These are phyloP conservation scores for Acephala macrosclerotiorum DNA, from an alignment of 2,329 filamentous ascomycete species.

Conservation along the genomic window DNA sequence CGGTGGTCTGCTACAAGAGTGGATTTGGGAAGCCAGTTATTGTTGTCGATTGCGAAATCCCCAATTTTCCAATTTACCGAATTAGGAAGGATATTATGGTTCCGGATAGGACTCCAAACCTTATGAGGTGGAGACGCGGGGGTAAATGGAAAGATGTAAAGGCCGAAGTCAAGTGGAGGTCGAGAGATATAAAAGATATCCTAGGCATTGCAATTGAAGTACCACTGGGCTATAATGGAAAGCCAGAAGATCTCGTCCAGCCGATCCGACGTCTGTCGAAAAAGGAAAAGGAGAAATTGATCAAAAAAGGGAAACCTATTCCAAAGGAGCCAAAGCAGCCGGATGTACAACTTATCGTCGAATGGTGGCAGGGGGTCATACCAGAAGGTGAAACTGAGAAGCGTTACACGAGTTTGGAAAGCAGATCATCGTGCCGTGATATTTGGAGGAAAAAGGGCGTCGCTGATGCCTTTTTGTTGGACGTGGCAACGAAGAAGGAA, in stretches of 20 bases:
- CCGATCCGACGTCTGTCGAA: conserved; percentile 2
- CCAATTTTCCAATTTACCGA: background rate
- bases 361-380: conserved; percentile 20
- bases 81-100: conserved; percentile 18
- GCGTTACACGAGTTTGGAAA: too few relatives aligned
- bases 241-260: conserved; percentile 21
- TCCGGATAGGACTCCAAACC: conserved; percentile 7
- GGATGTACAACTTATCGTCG: conserved; percentile 18
- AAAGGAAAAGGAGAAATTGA: conserved; percentile 6
- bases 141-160: conserved; percentile 8
- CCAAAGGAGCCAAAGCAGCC: conserved; percentile 14
- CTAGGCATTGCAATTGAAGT: conserved; percentile 17
- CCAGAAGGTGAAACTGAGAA: too few relatives aligned
- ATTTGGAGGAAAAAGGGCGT: conserved; percentile 17
- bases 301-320: conserved; percentile 9
- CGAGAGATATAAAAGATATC: conserved; percentile 8
- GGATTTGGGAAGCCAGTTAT: too few relatives aligned
- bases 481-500: conserved; percentile 10
- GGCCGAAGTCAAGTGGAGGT: conserved; percentile 5
- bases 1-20: too few relatives aligned
- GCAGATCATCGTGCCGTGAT: conserved; percentile 13
- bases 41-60: too few relatives aligned
- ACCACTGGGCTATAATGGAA: conserved; percentile 16
- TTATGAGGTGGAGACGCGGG: conserved; percentile 22
- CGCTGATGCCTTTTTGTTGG: conserved; percentile 12